Conservation (phyloP, 2,329 filamentous ascomycete species). For the Daldinia sp. region DNA sequence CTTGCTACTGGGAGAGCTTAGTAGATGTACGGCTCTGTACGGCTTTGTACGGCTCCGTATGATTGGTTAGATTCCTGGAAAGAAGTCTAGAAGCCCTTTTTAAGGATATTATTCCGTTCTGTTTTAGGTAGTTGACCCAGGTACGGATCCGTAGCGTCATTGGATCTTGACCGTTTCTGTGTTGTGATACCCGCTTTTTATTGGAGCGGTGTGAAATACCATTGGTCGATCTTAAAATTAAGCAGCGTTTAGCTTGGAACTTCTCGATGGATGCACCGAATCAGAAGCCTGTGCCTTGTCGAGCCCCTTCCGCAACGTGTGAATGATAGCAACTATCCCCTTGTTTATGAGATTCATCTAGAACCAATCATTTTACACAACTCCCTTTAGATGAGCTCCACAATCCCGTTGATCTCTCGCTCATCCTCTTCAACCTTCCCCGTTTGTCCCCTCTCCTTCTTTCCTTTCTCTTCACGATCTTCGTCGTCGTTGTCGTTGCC, state of each 20-base stretch:
- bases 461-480: constrained; percentile 52
- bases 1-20: constrained; percentile 7
- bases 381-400: constrained; percentile 11
- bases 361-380: constrained; percentile 37
- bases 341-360: constrained; percentile 28
- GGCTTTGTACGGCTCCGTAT: constrained; percentile 8
- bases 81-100: constrained; percentile 19
- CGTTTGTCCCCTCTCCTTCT: constrained; percentile 40
- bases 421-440: constrained; percentile 41
- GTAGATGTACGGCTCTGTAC: background rate
- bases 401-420: constrained; percentile 40
- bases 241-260: constrained; percentile 42
- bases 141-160: constrained; percentile 26
- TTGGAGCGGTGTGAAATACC: background rate
- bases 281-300: constrained; percentile 48
- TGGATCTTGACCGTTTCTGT: constrained; percentile 37
- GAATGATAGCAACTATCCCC: constrained; percentile 23
- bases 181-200: constrained; percentile 31
- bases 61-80: constrained; percentile 22
- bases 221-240: constrained; percentile 44
- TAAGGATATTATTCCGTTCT: constrained; percentile 23
- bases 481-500: constrained; percentile 53
- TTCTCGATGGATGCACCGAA: constrained; percentile 37
- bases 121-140: constrained; percentile 19
- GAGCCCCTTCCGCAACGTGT: constrained; percentile 26